A percentile compares a stretch with the other conserved stretches of the same genome.
Evolutionary conservation across 1,284 basidiomycete genomes (phyloP).

Genomic region (Phlebopus sp.): DNA sequence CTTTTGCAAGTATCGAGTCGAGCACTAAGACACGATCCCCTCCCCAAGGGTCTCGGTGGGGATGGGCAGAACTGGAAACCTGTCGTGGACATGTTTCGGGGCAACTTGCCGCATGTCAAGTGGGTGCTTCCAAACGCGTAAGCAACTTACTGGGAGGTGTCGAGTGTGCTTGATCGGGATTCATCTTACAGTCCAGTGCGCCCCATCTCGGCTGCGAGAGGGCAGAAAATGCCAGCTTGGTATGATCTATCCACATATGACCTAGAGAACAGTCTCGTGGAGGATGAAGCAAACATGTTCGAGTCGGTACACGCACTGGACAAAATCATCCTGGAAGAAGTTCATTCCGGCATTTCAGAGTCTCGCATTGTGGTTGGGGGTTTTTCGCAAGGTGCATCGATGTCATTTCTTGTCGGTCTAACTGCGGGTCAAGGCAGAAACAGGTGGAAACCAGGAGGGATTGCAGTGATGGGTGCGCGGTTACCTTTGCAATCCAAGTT

Average conservation of each 20-base stretch:
- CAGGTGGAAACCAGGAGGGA: constrained; percentile 56
- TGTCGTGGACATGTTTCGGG: constrained; percentile 63
- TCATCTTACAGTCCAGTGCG: constrained; percentile 22
- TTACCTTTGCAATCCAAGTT: constrained; percentile 45
- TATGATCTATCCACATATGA: constrained; percentile 73
- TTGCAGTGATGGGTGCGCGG: constrained; percentile 73
- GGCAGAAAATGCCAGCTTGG: constrained; percentile 69
- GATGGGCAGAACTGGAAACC: constrained; percentile 72
- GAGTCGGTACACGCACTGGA: constrained; percentile 58
- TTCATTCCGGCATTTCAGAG: constrained; percentile 66
- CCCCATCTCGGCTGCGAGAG: constrained; percentile 60
- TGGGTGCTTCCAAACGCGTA: constrained; percentile 51
- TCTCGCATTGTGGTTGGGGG: constrained; percentile 73
- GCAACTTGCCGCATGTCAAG: constrained; percentile 65
- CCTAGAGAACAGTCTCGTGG: constrained; percentile 41
- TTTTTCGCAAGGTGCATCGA: constrained; percentile 82
- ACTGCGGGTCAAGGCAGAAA: constrained; percentile 38
- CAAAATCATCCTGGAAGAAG: constrained; percentile 66
- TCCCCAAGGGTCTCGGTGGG: constrained; percentile 63
- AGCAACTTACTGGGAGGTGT: background rate
- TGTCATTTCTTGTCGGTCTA: constrained; percentile 71
- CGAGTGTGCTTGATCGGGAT: background rate
- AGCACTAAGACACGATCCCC: too few species aligned
- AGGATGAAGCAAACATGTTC: constrained; percentile 64
- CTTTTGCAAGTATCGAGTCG: background rate